phyloP scores from a whole-genome alignment of 805 yeast genomes.

The Metschnikowia noctiluminum region DNA sequence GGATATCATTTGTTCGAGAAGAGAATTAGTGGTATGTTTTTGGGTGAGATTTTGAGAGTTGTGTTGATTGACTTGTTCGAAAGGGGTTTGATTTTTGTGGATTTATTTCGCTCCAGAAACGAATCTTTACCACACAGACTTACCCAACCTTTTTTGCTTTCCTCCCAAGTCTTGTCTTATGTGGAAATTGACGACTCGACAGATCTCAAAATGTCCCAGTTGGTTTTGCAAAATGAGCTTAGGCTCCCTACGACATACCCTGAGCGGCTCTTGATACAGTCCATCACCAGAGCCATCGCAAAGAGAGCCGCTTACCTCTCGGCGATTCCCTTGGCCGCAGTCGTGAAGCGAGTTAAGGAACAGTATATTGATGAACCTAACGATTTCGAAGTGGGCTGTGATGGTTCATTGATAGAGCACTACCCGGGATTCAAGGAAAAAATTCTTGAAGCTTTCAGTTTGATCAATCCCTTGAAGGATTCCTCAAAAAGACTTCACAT shows the following conservation, averaged over 20 bases:
- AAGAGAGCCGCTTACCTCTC: conserved; percentile 86
- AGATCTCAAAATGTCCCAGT: conserved; percentile 65
- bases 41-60: conserved; percentile 85
- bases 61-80: conserved; percentile 65
- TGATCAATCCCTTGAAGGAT: conserved; percentile 69
- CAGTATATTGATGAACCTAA: conserved; percentile 46
- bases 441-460: conserved; percentile 73
- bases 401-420: conserved; percentile 90
- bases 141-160: conserved; percentile 72
- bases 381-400: conserved; percentile 91
- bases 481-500: conserved; percentile 72
- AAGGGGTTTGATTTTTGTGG: conserved; percentile 55
- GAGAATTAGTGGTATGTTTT: conserved; percentile 86
- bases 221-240: conserved; percentile 60
- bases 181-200: conserved; percentile 83
- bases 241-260: conserved; percentile 65
- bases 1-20: conserved; percentile 92
- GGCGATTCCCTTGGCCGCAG: conserved; percentile 86
- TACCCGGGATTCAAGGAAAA: conserved; percentile 86
- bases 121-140: conserved; percentile 58
- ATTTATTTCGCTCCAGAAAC: conserved; percentile 41
- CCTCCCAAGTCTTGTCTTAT: conserved; percentile 80
- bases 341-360: conserved; percentile 65
- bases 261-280: conserved; percentile 74
- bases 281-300: conserved; percentile 73